These are phyloP conservation scores for Coniochaeta sp. DNA, from an alignment of 2,329 filamentous ascomycete genomes.

Conservation along the genomic window DNA sequence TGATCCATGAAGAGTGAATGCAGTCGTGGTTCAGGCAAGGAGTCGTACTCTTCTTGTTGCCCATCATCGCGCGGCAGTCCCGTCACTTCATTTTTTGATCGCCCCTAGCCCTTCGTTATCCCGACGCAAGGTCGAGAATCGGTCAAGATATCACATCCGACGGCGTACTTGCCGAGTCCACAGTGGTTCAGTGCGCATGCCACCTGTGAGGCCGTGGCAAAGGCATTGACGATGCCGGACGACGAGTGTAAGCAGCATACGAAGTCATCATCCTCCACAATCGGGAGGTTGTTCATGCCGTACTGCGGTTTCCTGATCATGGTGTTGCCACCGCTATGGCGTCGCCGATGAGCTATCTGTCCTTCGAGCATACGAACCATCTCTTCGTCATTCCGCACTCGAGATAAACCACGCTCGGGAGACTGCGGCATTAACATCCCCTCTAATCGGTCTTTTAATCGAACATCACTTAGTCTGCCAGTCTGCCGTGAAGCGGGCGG, in stretches of 20 bases:
- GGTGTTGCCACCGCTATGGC: not conserved
- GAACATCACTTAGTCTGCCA: not conserved
- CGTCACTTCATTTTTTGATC: not conserved
- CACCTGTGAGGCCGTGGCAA: not conserved
- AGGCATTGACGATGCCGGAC: not conserved
- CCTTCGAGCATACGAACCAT: not conserved
- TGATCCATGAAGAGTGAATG: not conserved
- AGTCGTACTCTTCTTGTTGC: not conserved
- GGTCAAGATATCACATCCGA: not conserved
- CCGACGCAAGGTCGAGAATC: not conserved
- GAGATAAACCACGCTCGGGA: too few species aligned
- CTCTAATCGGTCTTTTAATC: not conserved
- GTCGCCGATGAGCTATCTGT: not conserved
- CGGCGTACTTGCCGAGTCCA: not conserved
- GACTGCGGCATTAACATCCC: not conserved
- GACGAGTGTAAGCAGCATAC: not conserved
- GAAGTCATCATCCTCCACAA: not conserved
- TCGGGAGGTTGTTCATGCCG: not conserved
- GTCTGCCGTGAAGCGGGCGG: not conserved
- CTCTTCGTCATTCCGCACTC: not conserved
- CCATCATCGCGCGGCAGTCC: not conserved
- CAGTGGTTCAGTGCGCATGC: not conserved
- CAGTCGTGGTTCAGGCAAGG: not conserved
- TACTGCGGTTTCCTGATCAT: not conserved
- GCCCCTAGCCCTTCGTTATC: not conserved